Evolutionary conservation across 805 yeast genomes (phyloP), one percentile per base, ranked within the genome.

Genomic region (Wickerhamiella sergipiensis): DNA sequence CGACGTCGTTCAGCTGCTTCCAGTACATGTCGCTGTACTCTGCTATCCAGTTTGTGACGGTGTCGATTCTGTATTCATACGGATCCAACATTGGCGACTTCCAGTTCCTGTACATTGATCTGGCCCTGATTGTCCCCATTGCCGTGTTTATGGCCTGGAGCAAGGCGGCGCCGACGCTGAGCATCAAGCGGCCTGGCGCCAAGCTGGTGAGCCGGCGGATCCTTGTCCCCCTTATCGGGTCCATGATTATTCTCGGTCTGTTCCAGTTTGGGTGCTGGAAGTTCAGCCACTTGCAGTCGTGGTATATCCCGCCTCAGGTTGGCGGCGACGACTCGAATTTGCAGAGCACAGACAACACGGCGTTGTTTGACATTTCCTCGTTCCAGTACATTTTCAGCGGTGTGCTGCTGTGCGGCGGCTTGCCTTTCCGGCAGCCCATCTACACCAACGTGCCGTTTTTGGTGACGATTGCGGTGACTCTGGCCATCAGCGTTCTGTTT

Each of bases 71-170:
- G 52, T 92, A 92, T 70, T 80, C 82, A 57, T 74, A 85, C 50
- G 98, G 98, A 5, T 80, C 95, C 2, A 92, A 92, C 64, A 70
- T 92, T 53, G 99, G 99, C 9, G 98, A 92, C 67, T 89, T 92
- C 70, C 98, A 92, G 68, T 92, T 90, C 62, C 70, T 92, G 57
- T 88, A 89, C 78, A 92, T 92, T 64, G 99, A 92, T 68, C 66
- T 92, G 65, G 80, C 85, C 55, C 71, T 92, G 64, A 92, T 92
- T 59, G 76, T 92, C 51, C 99, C 99, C 10, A 77, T 92, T 61
- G 98, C 98, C 0, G 80, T 92, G 6, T 88, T 89, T 68, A 71
- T 92, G 98, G 89, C 97, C 5, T 92, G 98, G 97, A 82, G 97
- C 1, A 79, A 80, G 59, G 95, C 99, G 0, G 81, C 72, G 61